These are phyloP conservation scores for Ligustrum vulgare DNA, from an alignment of 257 asterid genomes.

Conservation along the genomic window DNA sequence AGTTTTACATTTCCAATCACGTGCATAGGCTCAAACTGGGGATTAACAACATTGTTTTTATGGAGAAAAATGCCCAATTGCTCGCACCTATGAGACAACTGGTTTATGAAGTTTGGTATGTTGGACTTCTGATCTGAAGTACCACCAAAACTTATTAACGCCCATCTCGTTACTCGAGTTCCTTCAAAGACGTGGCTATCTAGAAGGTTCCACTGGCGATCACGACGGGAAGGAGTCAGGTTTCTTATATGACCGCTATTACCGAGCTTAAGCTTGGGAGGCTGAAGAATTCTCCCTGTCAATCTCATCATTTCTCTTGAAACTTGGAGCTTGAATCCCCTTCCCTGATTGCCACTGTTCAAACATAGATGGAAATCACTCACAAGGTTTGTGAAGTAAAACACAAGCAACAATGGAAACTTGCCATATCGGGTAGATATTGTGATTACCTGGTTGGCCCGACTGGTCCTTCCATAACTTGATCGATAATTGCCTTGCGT, in stretches of 20 bases:
- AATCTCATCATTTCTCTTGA: conserved; percentile 74
- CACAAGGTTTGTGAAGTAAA: not conserved
- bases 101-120: conserved; percentile 70
- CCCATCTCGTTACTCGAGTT: conserved; percentile 79
- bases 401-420: not conserved
- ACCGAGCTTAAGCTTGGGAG: conserved; percentile 95
- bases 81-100: conserved; percentile 70
- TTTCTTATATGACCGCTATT: conserved; percentile 68
- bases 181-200: conserved; percentile 92
- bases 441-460: conserved; percentile 85
- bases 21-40: conserved; percentile 81
- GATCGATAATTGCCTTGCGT: conserved; percentile 63
- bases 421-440: not conserved
- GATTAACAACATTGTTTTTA: conserved; percentile 50
- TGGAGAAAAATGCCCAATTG: conserved; percentile 76
- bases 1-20: conserved; percentile 68
- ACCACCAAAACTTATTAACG: conserved; percentile 81
- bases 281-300: conserved; percentile 84
- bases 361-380: conserved; percentile 8
- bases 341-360: conserved; percentile 66
- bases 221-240: conserved; percentile 76
- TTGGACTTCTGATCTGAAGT: conserved; percentile 62
- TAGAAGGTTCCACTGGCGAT: conserved; percentile 90
- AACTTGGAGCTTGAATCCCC: conserved; percentile 69
- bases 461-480: conserved; percentile 76